Evolutionary conservation across 2,329 filamentous ascomycete genomes (phyloP), one percentile per base, ranked within the genome.

Genomic region (Cytospora schulzeri): DNA sequence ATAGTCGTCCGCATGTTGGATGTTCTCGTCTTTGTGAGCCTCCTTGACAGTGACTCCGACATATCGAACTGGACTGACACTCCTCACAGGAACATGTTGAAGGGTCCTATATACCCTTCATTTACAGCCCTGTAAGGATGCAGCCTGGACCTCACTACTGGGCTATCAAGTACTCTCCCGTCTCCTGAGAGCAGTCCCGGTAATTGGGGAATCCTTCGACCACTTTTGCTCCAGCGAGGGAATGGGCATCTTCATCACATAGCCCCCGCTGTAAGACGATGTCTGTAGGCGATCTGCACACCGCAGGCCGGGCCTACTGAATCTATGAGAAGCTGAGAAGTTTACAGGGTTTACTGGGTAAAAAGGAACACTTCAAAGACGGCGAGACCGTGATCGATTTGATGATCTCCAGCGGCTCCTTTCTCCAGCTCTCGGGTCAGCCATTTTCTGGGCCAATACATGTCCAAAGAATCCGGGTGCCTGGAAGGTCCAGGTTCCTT

Each of bases 71-170:
- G 5, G 3, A 35, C 33, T 35, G 33, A 35, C 33, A 35, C 33
- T 35, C 33, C 12, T 35, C 33, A 35, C 33, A 7, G 33, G 5
- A 14, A 35, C 8, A 12, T 26, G 22, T 14, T 52, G 45, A 38
- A 15, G 7, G 17, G 45, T 14, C n/a, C 3, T 33, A 31, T 17
- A n/a, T 50, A 35, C 12, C 3, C 24, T 14, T 19, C n/a, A 3
- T 17, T 5, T 60, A 31, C 31, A 35, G 6, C 11, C 2, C 15
- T 19, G 4, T 7, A 41, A 41, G 29, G 26, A 45, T 54, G 58
- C 58, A 53, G 57, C 57, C 57, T 59, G 31, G n/a, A n/a, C n/a
- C n/a, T n/a, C n/a, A 9, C 19, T 14, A 35, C 29, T 59, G 45
- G 57, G 9, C 29, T n/a, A 22, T 24, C n/a, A 31, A 28, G 35